Evolutionary conservation across 441 rosid species (phyloP).

Genomic region (Populus tomentosa): DNA sequence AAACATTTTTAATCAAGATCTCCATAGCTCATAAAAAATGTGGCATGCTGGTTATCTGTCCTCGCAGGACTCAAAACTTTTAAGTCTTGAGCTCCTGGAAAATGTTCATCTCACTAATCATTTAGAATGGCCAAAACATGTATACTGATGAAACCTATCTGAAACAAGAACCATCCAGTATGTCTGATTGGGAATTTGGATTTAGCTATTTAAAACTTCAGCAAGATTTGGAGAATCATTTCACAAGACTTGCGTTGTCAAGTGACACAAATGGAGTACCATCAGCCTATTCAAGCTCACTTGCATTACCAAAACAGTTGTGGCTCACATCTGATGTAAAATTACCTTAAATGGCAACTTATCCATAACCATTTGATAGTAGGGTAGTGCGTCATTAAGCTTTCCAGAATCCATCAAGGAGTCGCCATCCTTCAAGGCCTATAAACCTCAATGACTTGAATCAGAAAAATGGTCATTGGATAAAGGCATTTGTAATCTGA

Average conservation of each 20-base stretch:
- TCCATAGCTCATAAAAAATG: not conserved
- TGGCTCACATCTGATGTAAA: constrained; percentile 11
- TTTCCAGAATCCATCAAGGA: constrained; percentile 75
- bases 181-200: not conserved
- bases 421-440: constrained; percentile 70
- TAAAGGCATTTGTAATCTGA: not conserved
- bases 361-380: constrained; percentile 62
- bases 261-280: not conserved
- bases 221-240: not conserved
- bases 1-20: too few relatives aligned
- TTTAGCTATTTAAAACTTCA: not conserved
- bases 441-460: constrained; percentile 21
- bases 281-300: not conserved
- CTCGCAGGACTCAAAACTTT: not conserved
- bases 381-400: constrained; percentile 70
- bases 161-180: not conserved
- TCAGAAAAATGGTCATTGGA: constrained; percentile 4
- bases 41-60: not conserved
- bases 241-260: not conserved
- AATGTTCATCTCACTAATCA: not conserved
- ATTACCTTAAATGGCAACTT: constrained; percentile 67
- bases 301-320: not conserved
- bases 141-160: not conserved
- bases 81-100: not conserved
- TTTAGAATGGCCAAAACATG: not conserved